These are phyloP conservation scores for Pyricularia grisea DNA, from an alignment of 2,329 filamentous ascomycete genomes.

Conservation along the genomic window DNA sequence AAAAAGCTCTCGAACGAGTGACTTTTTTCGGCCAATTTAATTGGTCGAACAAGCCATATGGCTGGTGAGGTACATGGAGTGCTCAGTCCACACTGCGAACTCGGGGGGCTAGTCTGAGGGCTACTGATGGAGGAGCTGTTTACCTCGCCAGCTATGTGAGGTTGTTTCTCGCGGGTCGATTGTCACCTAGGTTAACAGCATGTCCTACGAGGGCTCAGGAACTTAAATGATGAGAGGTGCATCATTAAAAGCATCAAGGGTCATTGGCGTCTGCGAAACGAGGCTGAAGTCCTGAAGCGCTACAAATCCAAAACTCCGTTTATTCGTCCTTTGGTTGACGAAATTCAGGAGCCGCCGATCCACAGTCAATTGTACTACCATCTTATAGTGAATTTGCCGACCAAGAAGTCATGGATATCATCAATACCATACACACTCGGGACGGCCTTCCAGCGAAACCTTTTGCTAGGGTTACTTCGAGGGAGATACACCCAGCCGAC, in stretches of 20 bases:
- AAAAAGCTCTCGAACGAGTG: too few species aligned
- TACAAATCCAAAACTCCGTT: slow-evolving; percentile 1
- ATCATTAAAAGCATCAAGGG: slow-evolving; percentile 15
- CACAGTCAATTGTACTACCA: slow-evolving; percentile 3
- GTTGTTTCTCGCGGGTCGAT: slow-evolving; percentile 3
- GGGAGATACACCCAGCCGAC: slow-evolving; percentile 14
- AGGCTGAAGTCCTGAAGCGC: slow-evolving; percentile 16
- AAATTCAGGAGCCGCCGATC: slow-evolving; percentile 13
- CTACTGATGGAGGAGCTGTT: slow-evolving; percentile 14
- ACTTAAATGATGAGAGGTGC: slow-evolving; percentile 11
- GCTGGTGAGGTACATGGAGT: too few species aligned
- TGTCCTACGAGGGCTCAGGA: slow-evolving; percentile 7
- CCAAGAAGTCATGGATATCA: slow-evolving; percentile 7
- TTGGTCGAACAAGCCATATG: too few species aligned
- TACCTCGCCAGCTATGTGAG: slow-evolving; percentile 15
- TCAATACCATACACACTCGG: slow-evolving; percentile 12
- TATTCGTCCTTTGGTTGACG: slow-evolving; percentile 15
- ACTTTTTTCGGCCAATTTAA: too few species aligned
- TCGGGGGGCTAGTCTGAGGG: too few species aligned
- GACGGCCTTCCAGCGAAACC: slow-evolving; percentile 12
- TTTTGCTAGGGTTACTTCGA: slow-evolving; percentile 10
- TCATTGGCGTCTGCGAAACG: slow-evolving; percentile 15
- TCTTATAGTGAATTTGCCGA: slow-evolving; percentile 11
- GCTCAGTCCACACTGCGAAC: too few species aligned
- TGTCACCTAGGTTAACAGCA: too few species aligned